A percentile compares a stretch with the other conserved stretches of the same genome.
Evolutionary conservation across 208 protist genomes (phyloP).

Genomic region (Trypanosoma brucei): DNA sequence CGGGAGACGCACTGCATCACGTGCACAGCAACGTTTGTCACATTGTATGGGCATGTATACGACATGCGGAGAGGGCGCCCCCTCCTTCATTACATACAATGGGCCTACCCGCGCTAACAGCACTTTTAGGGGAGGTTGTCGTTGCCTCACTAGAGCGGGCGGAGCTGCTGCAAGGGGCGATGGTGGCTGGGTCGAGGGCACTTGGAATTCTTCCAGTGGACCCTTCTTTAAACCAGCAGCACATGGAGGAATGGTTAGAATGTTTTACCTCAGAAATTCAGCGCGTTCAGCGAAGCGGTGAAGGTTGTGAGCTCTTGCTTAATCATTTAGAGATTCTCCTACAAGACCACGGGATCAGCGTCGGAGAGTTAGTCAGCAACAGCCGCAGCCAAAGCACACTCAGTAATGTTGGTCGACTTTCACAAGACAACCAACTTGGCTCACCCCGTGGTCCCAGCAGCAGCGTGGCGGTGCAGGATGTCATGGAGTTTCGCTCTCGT

Average conservation of each 20-base stretch:
- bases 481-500: constrained; percentile 9
- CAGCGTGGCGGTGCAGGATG: neutral
- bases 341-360: neutral
- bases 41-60: neutral
- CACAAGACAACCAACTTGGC: neutral
- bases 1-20: constrained; percentile 12
- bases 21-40: constrained; percentile 16
- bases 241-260: constrained; percentile 14
- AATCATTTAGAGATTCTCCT: constrained; percentile 31
- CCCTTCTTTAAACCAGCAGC: neutral
- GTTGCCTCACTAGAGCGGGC: neutral
- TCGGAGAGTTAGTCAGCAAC: neutral
- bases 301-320: constrained; percentile 21
- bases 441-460: neutral
- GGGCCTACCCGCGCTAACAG: neutral
- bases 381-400: neutral
- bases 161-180: constrained; percentile 9
- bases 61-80: neutral
- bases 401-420: neutral
- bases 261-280: constrained; percentile 6
- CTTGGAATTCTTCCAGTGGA: constrained; percentile 9
- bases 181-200: constrained; percentile 15
- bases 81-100: constrained; percentile 5
- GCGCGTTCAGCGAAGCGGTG: constrained; percentile 3
- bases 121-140: neutral